Percentiles rank a stretch among this genome's conserved stretches.
Conservation (phyloP, 192 early-diverging fungal genomes). For the Backusella tuberculispora region DNA sequence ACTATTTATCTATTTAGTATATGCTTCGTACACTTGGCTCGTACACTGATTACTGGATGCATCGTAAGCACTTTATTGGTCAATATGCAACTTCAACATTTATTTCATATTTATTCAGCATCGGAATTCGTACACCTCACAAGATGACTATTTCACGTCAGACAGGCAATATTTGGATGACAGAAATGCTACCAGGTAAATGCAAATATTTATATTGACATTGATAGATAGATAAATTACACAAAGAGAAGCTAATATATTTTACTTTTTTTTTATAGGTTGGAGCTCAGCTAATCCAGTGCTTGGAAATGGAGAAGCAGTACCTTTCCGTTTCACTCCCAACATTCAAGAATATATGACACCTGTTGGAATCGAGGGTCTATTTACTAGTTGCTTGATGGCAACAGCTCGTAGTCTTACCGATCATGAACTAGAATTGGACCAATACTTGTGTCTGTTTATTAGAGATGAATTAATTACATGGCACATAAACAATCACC, state of each 20-base stretch:
- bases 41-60: conserved; percentile 91
- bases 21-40: conserved; percentile 74
- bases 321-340: conserved; percentile 98
- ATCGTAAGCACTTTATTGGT: conserved; percentile 91
- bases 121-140: conserved; percentile 85
- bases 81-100: conserved; percentile 90
- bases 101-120: conserved; percentile 90
- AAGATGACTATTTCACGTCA: conserved; percentile 87
- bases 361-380: conserved; percentile 91
- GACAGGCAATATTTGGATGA: conserved; percentile 86
- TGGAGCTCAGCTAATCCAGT: conserved; percentile 50
- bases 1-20: conserved; percentile 48
- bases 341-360: conserved; percentile 96
- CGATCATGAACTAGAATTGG: conserved; percentile 86
- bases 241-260: neutral
- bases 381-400: conserved; percentile 84
- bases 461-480: conserved; percentile 92
- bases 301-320: conserved; percentile 77
- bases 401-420: conserved; percentile 83
- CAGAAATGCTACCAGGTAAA: conserved; percentile 83
- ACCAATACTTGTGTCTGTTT: conserved; percentile 93
- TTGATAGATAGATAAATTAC: neutral
- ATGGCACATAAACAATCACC: conserved; percentile 68
- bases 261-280: conserved; percentile 18
- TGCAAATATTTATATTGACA: neutral